A percentile compares a stretch with the other conserved stretches of the same genome.
These are phyloP conservation scores for Phtheirospermum japonicum DNA, from an alignment of 257 asterid genomes.

Conservation along the genomic window DNA sequence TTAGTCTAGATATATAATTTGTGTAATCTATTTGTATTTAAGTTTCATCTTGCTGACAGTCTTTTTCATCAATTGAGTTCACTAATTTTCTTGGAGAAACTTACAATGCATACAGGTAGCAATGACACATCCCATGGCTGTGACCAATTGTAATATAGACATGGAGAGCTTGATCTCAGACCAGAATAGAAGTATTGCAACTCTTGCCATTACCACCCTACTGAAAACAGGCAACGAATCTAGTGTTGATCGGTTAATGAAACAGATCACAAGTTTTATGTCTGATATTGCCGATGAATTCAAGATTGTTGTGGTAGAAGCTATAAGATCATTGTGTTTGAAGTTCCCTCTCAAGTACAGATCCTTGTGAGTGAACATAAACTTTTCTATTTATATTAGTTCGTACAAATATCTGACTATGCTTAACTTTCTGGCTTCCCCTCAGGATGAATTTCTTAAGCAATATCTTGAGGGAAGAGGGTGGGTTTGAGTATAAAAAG, in stretches of 20 bases:
- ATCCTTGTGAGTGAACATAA: slow-evolving; percentile 60
- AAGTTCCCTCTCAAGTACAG: slow-evolving; percentile 84
- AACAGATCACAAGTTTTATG: slow-evolving; percentile 83
- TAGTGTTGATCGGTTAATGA: slow-evolving; percentile 83
- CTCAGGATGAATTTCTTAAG: slow-evolving; percentile 84
- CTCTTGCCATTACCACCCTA: slow-evolving; percentile 85
- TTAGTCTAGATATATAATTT: not conserved
- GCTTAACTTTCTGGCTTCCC: slow-evolving; percentile 4
- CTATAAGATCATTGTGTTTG: slow-evolving; percentile 82
- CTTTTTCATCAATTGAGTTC: slow-evolving; percentile 2
- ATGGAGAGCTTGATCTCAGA: slow-evolving; percentile 91
- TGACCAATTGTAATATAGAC: slow-evolving; percentile 78
- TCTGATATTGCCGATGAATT: slow-evolving; percentile 94
- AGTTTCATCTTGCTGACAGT: not conserved
- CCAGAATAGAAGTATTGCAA: slow-evolving; percentile 89
- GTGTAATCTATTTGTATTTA: slow-evolving; percentile 1
- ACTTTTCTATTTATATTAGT: slow-evolving; percentile 10
- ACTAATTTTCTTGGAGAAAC: slow-evolving; percentile 14
- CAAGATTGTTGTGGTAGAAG: slow-evolving; percentile 90
- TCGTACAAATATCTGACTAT: not conserved
- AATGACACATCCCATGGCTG: slow-evolving; percentile 89
- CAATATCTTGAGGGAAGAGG: slow-evolving; percentile 87
- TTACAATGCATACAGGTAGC: slow-evolving; percentile 56
- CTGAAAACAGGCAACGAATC: slow-evolving; percentile 90
- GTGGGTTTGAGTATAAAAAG: slow-evolving; percentile 90